Evolutionary conservation across 208 protist genomes (phyloP).

Genomic region (Trypanosomatidae sp.): DNA sequence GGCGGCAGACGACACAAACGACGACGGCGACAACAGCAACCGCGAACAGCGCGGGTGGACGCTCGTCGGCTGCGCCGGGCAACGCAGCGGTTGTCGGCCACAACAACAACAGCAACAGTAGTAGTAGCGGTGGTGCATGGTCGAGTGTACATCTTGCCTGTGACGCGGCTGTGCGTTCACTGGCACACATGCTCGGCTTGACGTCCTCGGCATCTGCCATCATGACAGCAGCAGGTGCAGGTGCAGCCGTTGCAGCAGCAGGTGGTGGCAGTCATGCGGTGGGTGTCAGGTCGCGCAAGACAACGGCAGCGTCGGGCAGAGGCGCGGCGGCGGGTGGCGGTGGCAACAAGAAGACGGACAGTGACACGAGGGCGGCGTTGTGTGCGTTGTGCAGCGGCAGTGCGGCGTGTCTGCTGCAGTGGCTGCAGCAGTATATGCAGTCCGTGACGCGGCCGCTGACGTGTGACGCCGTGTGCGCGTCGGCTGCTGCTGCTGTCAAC

Average conservation of each 20-base stretch:
- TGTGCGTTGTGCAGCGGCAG: neutral
- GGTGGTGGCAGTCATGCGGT: neutral
- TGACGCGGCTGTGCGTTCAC: constrained; percentile 2
- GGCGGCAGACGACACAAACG: constrained; percentile 5
- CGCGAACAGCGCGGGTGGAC: constrained; percentile 3
- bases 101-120: constrained; percentile 1
- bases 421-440: too few relatives aligned
- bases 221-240: neutral
- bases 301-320: constrained; percentile 2
- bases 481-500: too few relatives aligned
- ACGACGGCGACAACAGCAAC: constrained; percentile 2
- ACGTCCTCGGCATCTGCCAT: neutral
- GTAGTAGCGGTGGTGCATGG: neutral
- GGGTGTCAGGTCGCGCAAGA: neutral
- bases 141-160: neutral
- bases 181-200: constrained; percentile 9
- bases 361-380: neutral
- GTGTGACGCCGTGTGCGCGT: neutral
- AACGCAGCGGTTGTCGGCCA: too few relatives aligned
- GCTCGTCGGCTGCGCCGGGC: neutral
- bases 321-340: neutral
- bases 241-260: neutral
- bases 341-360: neutral
- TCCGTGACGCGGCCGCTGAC: neutral
- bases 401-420: too few relatives aligned